These are phyloP conservation scores for Rhypophila decipiens DNA, from an alignment of 495 filamentous ascomycete species.

Conservation along the genomic window DNA sequence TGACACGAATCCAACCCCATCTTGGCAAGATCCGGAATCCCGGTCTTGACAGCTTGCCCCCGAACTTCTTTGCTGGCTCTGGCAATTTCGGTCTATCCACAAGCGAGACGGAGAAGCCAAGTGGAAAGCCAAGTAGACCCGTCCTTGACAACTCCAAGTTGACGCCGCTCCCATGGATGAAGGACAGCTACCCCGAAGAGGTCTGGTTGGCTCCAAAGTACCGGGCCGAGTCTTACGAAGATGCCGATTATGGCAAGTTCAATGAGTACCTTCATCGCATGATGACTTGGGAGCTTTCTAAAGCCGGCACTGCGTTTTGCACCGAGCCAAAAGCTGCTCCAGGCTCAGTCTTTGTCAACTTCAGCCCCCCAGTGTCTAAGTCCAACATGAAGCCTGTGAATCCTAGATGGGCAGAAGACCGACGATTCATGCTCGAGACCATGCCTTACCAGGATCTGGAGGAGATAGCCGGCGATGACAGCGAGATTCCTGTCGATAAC, in stretches of 20 bases:
- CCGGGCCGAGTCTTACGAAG: no score
- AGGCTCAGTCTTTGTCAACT: constrained; percentile 29
- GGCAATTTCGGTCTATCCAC: no score
- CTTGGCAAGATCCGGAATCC: constrained; percentile 24
- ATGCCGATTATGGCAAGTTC: constrained; percentile 33
- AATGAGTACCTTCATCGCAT: constrained; percentile 27
- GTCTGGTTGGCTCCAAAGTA: no score
- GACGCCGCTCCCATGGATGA: no score
- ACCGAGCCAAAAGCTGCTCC: constrained; percentile 19
- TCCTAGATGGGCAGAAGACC: constrained; percentile 27
- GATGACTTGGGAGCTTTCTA: constrained; percentile 35
- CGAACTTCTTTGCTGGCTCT: no score
- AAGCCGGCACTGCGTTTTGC: constrained; percentile 18
- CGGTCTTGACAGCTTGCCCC: constrained; percentile 24
- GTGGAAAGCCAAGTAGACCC: no score
- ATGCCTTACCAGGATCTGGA: constrained; percentile 35
- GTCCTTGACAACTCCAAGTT: no score
- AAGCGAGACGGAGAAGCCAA: no score
- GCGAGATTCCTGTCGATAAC: not conserved
- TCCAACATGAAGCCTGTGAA: constrained; percentile 15
- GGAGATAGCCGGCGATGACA: constrained; percentile 16
- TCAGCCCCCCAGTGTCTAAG: constrained; percentile 17
- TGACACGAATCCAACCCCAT: constrained; percentile 16
- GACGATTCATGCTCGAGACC: constrained; percentile 35
- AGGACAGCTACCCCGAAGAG: no score